Base-by-base conservation (phyloP, 306 rosid species). In the Castanopsis chinensis region DNA sequence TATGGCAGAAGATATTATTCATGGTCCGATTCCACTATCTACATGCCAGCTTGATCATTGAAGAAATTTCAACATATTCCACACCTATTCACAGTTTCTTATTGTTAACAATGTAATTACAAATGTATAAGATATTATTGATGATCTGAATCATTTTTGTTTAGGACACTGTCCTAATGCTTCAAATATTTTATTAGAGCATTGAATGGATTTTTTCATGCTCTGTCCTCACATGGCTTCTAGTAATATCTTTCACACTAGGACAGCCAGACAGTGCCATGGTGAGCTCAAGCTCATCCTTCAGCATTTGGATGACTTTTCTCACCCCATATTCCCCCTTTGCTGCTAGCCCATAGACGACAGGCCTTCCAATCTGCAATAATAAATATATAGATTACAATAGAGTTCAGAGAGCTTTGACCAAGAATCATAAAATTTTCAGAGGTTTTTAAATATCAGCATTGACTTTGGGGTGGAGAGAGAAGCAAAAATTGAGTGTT, bases 181-280 rank as follows among this genome's bases (percentile, higher is more conserved):
- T 67, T 8, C 72, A 67, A 18, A 18, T 67, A 17, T 67, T 21
- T 17, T 23, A 67, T 79, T 78, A 87, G 37, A 90, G 94, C 94
- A 81, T 79, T 4, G 90, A 85, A 5, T 41, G 83, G 49, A 76
- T 68, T 65, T 69, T 56, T 3, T 91, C 87, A 37, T 4, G 30
- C 13, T 71, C 75, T 55, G 91, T 87, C 76, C 72, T 87, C 49
- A 89, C 89, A 70, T 79, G 95, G 72, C 73, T 78, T 72, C 92
- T 85, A 5, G 90, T 78, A 57, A 89, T 87, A 43, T 87, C 86
- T 57, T 82, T 78, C 4, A 91, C 57, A 53, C 35, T 65, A 23
- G 86, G 81, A 76, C 95, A 85, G 27, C 95, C 92, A 21, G 91
- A 80, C 25, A 87, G 86, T 41, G 90, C 83, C 90, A 87, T 87